Conservation (phyloP, 2,329 filamentous ascomycete species). For the Orbilia oligospora region DNA sequence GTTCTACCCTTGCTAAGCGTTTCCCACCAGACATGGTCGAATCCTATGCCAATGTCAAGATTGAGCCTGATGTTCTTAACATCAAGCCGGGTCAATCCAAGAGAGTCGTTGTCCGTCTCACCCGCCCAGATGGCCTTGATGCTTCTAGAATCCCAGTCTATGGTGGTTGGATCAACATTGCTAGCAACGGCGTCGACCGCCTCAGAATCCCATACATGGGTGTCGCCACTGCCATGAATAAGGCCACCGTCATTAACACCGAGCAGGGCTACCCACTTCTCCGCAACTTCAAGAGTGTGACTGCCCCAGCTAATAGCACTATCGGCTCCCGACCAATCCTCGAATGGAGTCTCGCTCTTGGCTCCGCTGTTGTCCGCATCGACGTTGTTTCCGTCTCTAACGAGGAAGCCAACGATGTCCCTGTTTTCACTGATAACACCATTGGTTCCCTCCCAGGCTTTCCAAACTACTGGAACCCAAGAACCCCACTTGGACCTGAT, state of each 20-base stretch:
- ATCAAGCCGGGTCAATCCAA: slow-evolving; percentile 64
- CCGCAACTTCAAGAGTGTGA: slow-evolving; percentile 45
- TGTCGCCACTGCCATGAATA: slow-evolving; percentile 49
- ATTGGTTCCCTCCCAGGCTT: slow-evolving; percentile 55
- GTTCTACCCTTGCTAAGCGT: slow-evolving; percentile 58
- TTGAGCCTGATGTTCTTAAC: slow-evolving; percentile 64
- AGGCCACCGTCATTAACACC: slow-evolving; percentile 56
- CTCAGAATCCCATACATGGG: slow-evolving; percentile 68
- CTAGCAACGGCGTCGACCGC: slow-evolving; percentile 67
- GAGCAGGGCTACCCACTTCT: slow-evolving; percentile 49
- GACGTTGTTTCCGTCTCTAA: slow-evolving; percentile 50
- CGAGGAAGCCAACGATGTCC: slow-evolving; percentile 43
- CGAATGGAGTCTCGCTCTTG: slow-evolving; percentile 47
- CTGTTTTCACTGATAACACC: slow-evolving; percentile 50
- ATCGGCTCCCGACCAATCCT: slow-evolving; percentile 31
- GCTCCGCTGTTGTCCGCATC: slow-evolving; percentile 50
- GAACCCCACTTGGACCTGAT: slow-evolving; percentile 12
- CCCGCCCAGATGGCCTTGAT: slow-evolving; percentile 66
- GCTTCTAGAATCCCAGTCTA: slow-evolving; percentile 68
- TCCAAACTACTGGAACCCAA: slow-evolving; percentile 56
- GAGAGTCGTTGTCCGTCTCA: slow-evolving; percentile 68
- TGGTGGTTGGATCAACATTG: slow-evolving; percentile 69
- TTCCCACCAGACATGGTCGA: slow-evolving; percentile 63
- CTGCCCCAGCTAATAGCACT: slow-evolving; percentile 34
- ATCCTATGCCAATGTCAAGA: slow-evolving; percentile 60